Conservation (phyloP, 768 basidiomycete species). For the Amanita rimosa region DNA sequence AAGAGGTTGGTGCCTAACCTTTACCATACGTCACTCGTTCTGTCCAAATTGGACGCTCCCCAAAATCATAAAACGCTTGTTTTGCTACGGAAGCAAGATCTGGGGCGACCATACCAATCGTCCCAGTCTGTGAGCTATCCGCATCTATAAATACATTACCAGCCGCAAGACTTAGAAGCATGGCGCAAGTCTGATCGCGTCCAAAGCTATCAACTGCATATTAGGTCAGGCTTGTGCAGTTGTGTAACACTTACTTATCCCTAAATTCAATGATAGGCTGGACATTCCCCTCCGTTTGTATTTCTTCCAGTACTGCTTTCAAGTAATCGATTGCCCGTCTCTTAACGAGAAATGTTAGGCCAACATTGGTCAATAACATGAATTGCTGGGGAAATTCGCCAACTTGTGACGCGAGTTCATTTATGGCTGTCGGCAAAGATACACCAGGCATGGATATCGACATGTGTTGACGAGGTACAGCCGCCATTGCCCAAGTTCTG, state of each 20-base stretch:
- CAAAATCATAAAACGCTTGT: slow-evolving; percentile 80
- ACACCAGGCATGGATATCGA: slow-evolving; percentile 22
- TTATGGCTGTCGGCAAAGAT: slow-evolving; percentile 47
- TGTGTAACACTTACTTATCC: slow-evolving; percentile 43
- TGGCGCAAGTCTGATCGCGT: slow-evolving; percentile 84
- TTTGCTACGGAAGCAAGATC: slow-evolving; percentile 67
- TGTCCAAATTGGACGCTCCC: slow-evolving; percentile 74
- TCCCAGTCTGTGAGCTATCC: slow-evolving; percentile 34
- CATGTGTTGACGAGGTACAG: slow-evolving; percentile 25
- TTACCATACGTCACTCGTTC: slow-evolving; percentile 71
- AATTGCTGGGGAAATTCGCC: slow-evolving; percentile 68
- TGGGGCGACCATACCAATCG: slow-evolving; percentile 39
- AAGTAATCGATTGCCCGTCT: slow-evolving; percentile 80
- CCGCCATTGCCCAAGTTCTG: slow-evolving; percentile 74
- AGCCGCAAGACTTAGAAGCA: slow-evolving; percentile 79
- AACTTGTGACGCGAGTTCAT: slow-evolving; percentile 78
- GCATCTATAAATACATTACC: slow-evolving; percentile 73
- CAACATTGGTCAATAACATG: slow-evolving; percentile 81
- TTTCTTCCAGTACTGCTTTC: slow-evolving; percentile 70
- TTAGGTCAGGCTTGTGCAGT: background rate
- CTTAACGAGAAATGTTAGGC: slow-evolving; percentile 71
- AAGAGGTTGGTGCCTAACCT: slow-evolving; percentile 26
- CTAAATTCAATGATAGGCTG: slow-evolving; percentile 78
- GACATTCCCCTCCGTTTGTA: slow-evolving; percentile 63
- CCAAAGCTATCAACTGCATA: slow-evolving; percentile 53